Evolutionary conservation across 1,284 basidiomycete species (phyloP).

Genomic region (Cutaneotrichosporon sp.): DNA sequence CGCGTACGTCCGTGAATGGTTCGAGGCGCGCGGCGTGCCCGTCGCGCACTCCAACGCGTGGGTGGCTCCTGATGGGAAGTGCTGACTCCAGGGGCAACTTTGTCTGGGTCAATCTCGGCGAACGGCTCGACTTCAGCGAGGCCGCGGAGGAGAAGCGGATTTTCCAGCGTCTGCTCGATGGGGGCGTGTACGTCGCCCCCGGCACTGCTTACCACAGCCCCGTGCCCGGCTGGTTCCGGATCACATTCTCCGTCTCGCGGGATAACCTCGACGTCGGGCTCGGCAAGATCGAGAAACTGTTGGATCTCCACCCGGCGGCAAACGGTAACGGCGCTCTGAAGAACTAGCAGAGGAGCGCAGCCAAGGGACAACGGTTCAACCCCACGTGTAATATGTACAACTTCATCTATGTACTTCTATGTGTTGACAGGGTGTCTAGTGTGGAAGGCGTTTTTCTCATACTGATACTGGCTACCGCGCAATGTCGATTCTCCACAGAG

Average conservation of each 20-base stretch:
- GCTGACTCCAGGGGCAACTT: slow-evolving; percentile 37
- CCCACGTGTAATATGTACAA: too few relatives aligned
- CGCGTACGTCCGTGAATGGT: slow-evolving; percentile 38
- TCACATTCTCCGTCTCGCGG: slow-evolving; percentile 42
- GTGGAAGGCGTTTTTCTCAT: too few relatives aligned
- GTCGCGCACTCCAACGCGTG: slow-evolving; percentile 44
- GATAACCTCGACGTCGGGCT: slow-evolving; percentile 38
- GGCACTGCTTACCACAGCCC: slow-evolving; percentile 42
- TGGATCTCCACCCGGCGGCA: slow-evolving; percentile 4
- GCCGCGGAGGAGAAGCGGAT: slow-evolving; percentile 38
- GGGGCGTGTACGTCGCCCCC: slow-evolving; percentile 45
- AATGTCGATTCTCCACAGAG: slow-evolving; percentile 66
- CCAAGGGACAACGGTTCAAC: too few relatives aligned
- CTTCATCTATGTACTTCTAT: too few relatives aligned
- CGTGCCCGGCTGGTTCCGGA: slow-evolving; percentile 36
- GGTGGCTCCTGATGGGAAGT: slow-evolving; percentile 10
- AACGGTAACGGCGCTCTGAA: too few relatives aligned
- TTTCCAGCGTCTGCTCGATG: slow-evolving; percentile 44
- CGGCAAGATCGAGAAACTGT: slow-evolving; percentile 32
- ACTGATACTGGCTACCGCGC: background rate
- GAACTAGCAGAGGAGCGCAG: too few relatives aligned
- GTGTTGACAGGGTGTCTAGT: too few relatives aligned
- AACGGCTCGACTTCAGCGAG: slow-evolving; percentile 31
- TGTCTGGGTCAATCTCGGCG: slow-evolving; percentile 43
- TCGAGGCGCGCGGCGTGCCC: slow-evolving; percentile 34